Conservation (phyloP, 345 rosid genomes). For the Cardamine occulta region DNA sequence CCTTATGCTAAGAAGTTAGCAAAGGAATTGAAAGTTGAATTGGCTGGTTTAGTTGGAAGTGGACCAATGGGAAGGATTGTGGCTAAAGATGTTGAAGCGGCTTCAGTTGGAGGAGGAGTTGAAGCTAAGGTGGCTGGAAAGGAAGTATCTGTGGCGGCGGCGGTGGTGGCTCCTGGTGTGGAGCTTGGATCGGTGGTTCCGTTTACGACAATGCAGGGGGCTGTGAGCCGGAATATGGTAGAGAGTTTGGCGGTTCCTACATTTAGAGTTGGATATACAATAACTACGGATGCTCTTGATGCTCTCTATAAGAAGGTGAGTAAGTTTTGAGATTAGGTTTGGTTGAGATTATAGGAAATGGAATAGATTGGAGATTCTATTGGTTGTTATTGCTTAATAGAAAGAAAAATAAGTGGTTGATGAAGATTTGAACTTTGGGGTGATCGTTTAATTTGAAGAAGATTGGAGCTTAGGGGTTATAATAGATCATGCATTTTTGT, state of each 20-base stretch:
- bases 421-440: slow-evolving; percentile 11
- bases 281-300: slow-evolving; percentile 83
- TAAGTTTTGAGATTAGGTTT: background rate
- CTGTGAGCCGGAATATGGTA: slow-evolving; percentile 84
- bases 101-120: slow-evolving; percentile 40
- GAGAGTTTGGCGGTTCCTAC: slow-evolving; percentile 87
- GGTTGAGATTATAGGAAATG: background rate
- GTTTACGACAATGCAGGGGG: slow-evolving; percentile 87
- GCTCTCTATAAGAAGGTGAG: slow-evolving; percentile 86
- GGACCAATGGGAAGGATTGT: slow-evolving; percentile 96
- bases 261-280: slow-evolving; percentile 85
- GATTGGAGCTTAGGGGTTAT: slow-evolving; percentile 6
- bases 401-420: slow-evolving; percentile 8
- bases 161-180: slow-evolving; percentile 36
- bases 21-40: slow-evolving; percentile 80
- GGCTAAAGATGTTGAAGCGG: slow-evolving; percentile 90
- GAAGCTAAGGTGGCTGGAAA: slow-evolving; percentile 22
- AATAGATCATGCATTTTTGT: background rate
- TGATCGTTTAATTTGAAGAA: background rate
- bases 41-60: slow-evolving; percentile 66
- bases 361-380: background rate
- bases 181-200: slow-evolving; percentile 74
- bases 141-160: slow-evolving; percentile 32
- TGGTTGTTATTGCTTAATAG: slow-evolving; percentile 6
- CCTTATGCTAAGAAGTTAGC: slow-evolving; percentile 90